A percentile compares a stretch with the other conserved stretches of the same genome.
phyloP scores from a whole-genome alignment of 257 asterid genomes.

The Nicotiana otophora region DNA sequence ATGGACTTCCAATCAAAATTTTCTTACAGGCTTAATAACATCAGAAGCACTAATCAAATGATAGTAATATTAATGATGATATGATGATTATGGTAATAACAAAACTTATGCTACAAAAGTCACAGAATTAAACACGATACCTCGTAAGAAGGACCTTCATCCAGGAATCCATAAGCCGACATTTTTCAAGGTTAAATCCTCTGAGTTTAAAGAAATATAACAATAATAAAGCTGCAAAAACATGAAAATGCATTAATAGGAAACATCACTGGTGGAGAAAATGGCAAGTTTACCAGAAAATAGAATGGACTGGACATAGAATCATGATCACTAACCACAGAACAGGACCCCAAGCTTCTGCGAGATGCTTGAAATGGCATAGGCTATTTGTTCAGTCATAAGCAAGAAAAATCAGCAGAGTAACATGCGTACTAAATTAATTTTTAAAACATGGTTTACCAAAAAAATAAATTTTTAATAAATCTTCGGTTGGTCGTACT shows the following conservation, averaged over 20 bases:
- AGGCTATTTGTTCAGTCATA: neutral
- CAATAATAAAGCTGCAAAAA: neutral
- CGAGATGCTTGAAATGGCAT: neutral
- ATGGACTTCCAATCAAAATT: neutral
- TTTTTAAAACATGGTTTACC: neutral
- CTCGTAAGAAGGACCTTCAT: conserved; percentile 6
- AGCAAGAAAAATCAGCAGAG: neutral
- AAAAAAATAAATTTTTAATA: neutral
- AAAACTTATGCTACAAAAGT: neutral
- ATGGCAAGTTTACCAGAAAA: neutral
- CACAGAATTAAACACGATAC: neutral
- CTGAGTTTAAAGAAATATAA: neutral
- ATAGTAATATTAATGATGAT: neutral
- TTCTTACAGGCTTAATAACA: neutral
- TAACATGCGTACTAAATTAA: neutral
- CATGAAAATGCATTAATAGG: neutral
- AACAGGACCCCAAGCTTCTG: neutral
- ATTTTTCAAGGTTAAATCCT: neutral
- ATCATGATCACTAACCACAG: neutral
- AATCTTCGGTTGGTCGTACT: neutral
- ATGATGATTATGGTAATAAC: neutral
- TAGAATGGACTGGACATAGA: neutral
- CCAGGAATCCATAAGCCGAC: neutral
- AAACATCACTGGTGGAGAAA: neutral
- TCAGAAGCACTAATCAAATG: neutral